Base-by-base conservation (phyloP, 1,284 basidiomycete species). In the Moesziomyces aphidis region DNA sequence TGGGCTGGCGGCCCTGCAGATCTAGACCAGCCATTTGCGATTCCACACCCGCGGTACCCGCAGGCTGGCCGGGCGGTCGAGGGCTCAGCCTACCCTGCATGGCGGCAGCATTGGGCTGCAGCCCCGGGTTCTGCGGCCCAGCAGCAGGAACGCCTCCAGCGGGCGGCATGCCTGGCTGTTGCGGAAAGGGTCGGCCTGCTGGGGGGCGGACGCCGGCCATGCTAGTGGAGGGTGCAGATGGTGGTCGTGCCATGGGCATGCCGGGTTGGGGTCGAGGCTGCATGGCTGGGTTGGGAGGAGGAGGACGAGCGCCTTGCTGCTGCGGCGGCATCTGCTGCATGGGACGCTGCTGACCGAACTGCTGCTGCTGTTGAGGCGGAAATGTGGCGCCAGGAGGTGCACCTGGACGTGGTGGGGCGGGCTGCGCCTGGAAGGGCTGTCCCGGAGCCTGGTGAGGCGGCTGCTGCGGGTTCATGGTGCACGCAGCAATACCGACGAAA, bases 1-100 rank as follows among this genome's bases (percentile, higher is more conserved):
- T 59, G 3, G 65, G 62, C 23, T 68, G 75, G 21, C 55, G 61
- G 34, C 54, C 57, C 36, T 70, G 63, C 13, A 80, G 59, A 42
- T 76, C 68, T 28, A 79, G 61, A 5, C 48, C 59, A 2, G 64
- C 72, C 77, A 80, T 77, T 36, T 77, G 77, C 17, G 70, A 53
- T 42, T 71, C 58, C 22, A 67, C 46, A 13, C 51, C 47, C 4
- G 55, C 65, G 44, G 57, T 51, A 7, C 48, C 47, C 23, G 53
- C 63, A 19, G 58, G 59, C 36, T 68, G 66, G 34, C 57, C 52
- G 26, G 64, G 54, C 11, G 73, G 72, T 42, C 66, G 61, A 43
- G 72, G 72, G 48, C 66, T 65, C 21, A 74, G 59, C 26, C 60
- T 55, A 8, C 66, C 72, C 50, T 73, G 70, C 52, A 62, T 52